These are phyloP conservation scores for Coniella lustricola DNA, from an alignment of 2,329 filamentous ascomycete genomes.

Conservation along the genomic window DNA sequence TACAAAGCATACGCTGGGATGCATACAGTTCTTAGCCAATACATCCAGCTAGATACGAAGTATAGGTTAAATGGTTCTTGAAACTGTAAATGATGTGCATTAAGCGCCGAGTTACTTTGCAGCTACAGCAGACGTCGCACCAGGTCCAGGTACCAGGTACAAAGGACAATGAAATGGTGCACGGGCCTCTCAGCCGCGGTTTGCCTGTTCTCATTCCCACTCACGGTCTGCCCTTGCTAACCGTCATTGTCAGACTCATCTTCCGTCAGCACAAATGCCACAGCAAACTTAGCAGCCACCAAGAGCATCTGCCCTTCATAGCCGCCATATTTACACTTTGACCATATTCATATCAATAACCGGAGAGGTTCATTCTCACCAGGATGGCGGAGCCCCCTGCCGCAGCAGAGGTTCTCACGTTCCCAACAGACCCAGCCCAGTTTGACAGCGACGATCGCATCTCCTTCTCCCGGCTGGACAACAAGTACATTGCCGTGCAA, in stretches of 20 bases:
- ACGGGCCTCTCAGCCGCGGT: neutral
- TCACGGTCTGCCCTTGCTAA: too few species aligned
- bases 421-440: constrained; percentile 55
- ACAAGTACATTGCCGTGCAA: constrained; percentile 77
- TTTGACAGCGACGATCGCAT: constrained; percentile 77
- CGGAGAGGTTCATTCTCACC: neutral
- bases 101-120: too few species aligned
- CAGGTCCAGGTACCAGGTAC: too few species aligned
- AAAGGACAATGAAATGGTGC: neutral
- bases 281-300: neutral
- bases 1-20: too few species aligned
- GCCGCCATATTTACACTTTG: neutral
- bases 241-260: constrained; percentile 15
- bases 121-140: too few species aligned
- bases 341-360: too few species aligned
- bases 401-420: constrained; percentile 30
- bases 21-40: too few species aligned
- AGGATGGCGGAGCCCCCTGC: constrained; percentile 17
- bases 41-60: too few species aligned
- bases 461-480: constrained; percentile 76
- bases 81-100: too few species aligned
- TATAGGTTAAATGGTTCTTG: too few species aligned
- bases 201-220: too few species aligned
- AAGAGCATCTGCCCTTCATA: neutral
- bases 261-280: neutral